phyloP scores from a whole-genome alignment of 306 rosid genomes.

The Begonia loranthoides region DNA sequence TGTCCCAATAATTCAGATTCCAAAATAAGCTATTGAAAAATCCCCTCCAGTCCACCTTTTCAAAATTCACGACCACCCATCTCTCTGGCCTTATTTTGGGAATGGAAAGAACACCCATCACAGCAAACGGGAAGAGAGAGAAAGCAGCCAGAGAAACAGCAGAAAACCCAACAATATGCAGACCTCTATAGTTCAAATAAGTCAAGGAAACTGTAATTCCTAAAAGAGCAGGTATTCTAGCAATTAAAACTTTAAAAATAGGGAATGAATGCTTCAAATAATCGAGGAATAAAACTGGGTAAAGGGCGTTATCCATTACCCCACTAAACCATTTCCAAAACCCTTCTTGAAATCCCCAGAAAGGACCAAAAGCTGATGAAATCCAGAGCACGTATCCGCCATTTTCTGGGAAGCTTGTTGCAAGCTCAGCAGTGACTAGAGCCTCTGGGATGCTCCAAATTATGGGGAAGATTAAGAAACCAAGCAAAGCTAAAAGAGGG shows the following conservation, averaged over 20 bases:
- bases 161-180: slow-evolving; percentile 74
- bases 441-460: slow-evolving; percentile 92
- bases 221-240: slow-evolving; percentile 61
- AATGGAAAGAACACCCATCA: slow-evolving; percentile 52
- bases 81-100: slow-evolving; percentile 38
- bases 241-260: slow-evolving; percentile 25
- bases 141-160: slow-evolving; percentile 62
- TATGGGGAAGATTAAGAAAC: slow-evolving; percentile 62
- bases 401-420: slow-evolving; percentile 69
- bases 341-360: slow-evolving; percentile 91
- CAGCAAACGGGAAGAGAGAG: slow-evolving; percentile 61
- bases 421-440: slow-evolving; percentile 77
- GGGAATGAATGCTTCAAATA: slow-evolving; percentile 72
- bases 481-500: slow-evolving; percentile 60
- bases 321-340: slow-evolving; percentile 97
- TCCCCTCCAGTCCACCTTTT: slow-evolving; percentile 52
- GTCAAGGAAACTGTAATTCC: slow-evolving; percentile 53
- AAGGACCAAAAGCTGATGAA: slow-evolving; percentile 69
- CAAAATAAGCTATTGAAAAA: slow-evolving; percentile 81
- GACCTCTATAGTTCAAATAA: slow-evolving; percentile 71
- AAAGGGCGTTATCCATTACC: slow-evolving; percentile 84
- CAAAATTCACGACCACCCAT: slow-evolving; percentile 47
- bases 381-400: slow-evolving; percentile 88
- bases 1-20: slow-evolving; percentile 94
- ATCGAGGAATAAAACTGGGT: slow-evolving; percentile 84